These are phyloP conservation scores for Amanita inopinata DNA, from an alignment of 768 basidiomycete genomes.

Conservation along the genomic window DNA sequence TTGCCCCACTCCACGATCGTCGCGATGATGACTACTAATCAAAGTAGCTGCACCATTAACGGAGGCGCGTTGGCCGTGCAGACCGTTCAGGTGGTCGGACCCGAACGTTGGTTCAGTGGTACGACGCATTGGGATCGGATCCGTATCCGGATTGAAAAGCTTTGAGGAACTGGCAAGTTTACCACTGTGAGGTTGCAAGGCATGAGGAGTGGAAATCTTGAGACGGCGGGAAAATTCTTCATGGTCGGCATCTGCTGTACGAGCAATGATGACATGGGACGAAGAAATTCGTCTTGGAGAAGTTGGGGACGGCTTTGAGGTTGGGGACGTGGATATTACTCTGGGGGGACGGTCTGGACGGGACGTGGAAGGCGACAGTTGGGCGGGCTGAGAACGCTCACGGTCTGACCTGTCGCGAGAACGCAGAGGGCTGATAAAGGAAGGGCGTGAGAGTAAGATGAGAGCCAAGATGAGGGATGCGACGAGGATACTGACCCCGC, in stretches of 20 bases:
- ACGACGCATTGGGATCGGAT: conserved; percentile 51
- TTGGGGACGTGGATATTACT: conserved; percentile 15
- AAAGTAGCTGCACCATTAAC: conserved; percentile 4
- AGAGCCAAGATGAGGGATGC: background rate
- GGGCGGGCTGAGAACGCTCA: conserved; percentile 8
- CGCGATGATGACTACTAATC: conserved; percentile 18
- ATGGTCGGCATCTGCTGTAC: conserved; percentile 44
- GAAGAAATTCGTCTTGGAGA: conserved; percentile 27
- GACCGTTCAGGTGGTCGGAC: conserved; percentile 48
- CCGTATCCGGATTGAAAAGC: conserved; percentile 66
- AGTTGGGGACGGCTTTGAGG: conserved; percentile 18
- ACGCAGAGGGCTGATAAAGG: background rate
- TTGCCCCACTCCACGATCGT: conserved; percentile 21
- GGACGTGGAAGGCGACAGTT: conserved; percentile 20
- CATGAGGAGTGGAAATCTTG: conserved; percentile 44
- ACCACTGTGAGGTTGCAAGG: conserved; percentile 21
- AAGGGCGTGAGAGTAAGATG: conserved; percentile 2
- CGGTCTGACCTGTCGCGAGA: conserved; percentile 13
- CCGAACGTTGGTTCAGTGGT: conserved; percentile 57
- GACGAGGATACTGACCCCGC: conserved; percentile 36
- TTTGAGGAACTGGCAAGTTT: conserved; percentile 30
- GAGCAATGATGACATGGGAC: conserved; percentile 26
- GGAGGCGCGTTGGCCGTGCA: conserved; percentile 22
- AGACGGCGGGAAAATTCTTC: conserved; percentile 68
- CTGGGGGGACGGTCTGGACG: conserved; percentile 23